These are phyloP conservation scores for Chrysanthemum makinoi DNA, from an alignment of 129 eudicot genomes.

Conservation along the genomic window DNA sequence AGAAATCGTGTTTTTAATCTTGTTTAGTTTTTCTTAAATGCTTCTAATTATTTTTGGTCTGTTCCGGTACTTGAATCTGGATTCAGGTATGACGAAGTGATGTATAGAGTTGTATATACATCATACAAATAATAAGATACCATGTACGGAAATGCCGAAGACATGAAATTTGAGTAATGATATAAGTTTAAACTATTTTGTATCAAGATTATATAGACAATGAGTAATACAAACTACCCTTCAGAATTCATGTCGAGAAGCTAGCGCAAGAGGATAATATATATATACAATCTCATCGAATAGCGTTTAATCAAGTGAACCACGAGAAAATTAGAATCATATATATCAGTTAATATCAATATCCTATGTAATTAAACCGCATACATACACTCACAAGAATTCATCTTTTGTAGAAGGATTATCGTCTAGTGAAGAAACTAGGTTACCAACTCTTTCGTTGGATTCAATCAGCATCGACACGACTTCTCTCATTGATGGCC, in stretches of 20 bases:
- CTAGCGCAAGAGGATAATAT: background rate
- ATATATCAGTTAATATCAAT: conserved; percentile 28
- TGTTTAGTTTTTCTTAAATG: too few relatives aligned
- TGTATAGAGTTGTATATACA: too few relatives aligned
- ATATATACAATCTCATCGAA: conserved; percentile 26
- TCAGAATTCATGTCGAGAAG: conserved; percentile 3
- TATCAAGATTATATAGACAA: conserved; percentile 7
- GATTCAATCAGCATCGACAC: conserved; percentile 89
- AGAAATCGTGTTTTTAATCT: too few relatives aligned
- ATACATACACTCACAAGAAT: conserved; percentile 27
- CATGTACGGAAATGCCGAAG: too few relatives aligned
- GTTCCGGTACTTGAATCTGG: too few relatives aligned
- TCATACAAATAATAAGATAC: too few relatives aligned
- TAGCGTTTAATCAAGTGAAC: conserved; percentile 12
- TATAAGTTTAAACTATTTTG: background rate
- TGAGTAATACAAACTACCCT: conserved; percentile 16
- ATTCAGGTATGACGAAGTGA: too few relatives aligned
- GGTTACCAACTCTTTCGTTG: conserved; percentile 49
- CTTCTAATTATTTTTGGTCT: too few relatives aligned
- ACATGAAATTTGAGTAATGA: background rate
- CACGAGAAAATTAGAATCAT: conserved; percentile 31
- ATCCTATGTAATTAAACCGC: background rate
- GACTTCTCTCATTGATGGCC: conserved; percentile 92
- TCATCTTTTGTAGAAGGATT: conserved; percentile 23
- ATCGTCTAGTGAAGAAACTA: conserved; percentile 37